Conservation (phyloP, 306 rosid species). For the Begonia loranthoides region DNA sequence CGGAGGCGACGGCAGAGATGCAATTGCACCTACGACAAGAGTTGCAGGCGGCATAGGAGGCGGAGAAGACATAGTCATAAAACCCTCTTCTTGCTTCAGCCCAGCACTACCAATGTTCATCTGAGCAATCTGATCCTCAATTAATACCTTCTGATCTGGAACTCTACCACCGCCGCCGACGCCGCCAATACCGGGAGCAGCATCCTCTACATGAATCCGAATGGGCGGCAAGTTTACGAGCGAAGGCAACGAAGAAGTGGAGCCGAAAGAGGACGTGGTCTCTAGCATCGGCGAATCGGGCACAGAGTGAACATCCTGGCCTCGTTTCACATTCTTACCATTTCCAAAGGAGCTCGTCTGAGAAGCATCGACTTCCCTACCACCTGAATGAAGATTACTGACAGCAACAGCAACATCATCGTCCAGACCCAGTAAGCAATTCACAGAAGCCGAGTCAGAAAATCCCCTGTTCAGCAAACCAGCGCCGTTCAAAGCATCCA, state of each 20-base stretch:
- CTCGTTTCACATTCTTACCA: constrained; percentile 41
- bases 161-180: constrained; percentile 23
- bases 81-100: constrained; percentile 50
- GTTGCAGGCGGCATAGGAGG: constrained; percentile 37
- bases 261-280: constrained; percentile 85
- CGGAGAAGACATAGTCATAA: constrained; percentile 43
- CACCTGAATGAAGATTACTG: constrained; percentile 33
- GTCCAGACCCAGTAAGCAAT: constrained; percentile 67
- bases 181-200: too few relatives aligned
- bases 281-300: constrained; percentile 97
- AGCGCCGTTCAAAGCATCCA: constrained; percentile 56
- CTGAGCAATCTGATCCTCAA: constrained; percentile 89
- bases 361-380: constrained; percentile 31
- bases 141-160: constrained; percentile 72
- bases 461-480: constrained; percentile 60
- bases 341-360: constrained; percentile 49
- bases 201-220: constrained; percentile 65
- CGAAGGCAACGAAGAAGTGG: constrained; percentile 84
- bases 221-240: constrained; percentile 85
- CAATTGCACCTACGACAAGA: constrained; percentile 15
- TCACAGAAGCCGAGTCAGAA: constrained; percentile 74
- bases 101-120: constrained; percentile 30
- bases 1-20: constrained; percentile 25
- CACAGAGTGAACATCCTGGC: constrained; percentile 83
- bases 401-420: constrained; percentile 31